Percentiles rank a stretch among this genome's conserved stretches.
Conservation (phyloP, 805 yeast species). For the Hanseniaspora pseudoguilliermondii region DNA sequence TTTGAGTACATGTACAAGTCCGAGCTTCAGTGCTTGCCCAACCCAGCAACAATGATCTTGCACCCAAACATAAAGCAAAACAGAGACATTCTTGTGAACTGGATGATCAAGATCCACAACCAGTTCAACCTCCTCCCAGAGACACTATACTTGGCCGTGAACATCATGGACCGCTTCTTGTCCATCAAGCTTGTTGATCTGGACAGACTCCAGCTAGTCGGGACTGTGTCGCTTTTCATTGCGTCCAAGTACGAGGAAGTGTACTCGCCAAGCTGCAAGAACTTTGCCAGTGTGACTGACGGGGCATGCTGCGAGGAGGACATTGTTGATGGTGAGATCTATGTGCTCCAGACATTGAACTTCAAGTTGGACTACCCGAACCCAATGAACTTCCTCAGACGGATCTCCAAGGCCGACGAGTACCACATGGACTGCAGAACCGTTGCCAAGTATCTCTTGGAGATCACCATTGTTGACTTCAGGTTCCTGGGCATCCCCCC, state of each 20-base stretch:
- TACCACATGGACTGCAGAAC: slow-evolving; percentile 86
- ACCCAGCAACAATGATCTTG: slow-evolving; percentile 29
- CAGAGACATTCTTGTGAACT: slow-evolving; percentile 78
- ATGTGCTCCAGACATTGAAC: slow-evolving; percentile 56
- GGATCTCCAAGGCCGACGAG: slow-evolving; percentile 88
- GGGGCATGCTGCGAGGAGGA: slow-evolving; percentile 74
- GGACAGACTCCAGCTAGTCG: slow-evolving; percentile 70
- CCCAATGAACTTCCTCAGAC: slow-evolving; percentile 83
- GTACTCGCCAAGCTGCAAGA: slow-evolving; percentile 72
- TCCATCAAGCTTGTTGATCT: slow-evolving; percentile 60
- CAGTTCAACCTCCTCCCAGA: slow-evolving; percentile 78
- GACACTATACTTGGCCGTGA: slow-evolving; percentile 70
- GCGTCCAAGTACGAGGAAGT: slow-evolving; percentile 93
- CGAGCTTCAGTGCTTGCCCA: slow-evolving; percentile 60
- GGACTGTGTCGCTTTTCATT: slow-evolving; percentile 73
- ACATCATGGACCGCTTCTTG: slow-evolving; percentile 78
- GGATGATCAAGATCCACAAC: slow-evolving; percentile 83
- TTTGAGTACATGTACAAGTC: slow-evolving; percentile 64
- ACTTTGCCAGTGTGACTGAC: slow-evolving; percentile 77
- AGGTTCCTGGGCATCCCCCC: slow-evolving; percentile 68
- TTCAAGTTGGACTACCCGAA: slow-evolving; percentile 78
- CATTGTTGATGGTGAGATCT: slow-evolving; percentile 74
- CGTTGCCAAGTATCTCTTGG: slow-evolving; percentile 74
- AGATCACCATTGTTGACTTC: slow-evolving; percentile 67
- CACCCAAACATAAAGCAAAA: slow-evolving; percentile 33